phyloP scores from a whole-genome alignment of 2,329 filamentous ascomycete species.

The Phialemonium atrogriseum region DNA sequence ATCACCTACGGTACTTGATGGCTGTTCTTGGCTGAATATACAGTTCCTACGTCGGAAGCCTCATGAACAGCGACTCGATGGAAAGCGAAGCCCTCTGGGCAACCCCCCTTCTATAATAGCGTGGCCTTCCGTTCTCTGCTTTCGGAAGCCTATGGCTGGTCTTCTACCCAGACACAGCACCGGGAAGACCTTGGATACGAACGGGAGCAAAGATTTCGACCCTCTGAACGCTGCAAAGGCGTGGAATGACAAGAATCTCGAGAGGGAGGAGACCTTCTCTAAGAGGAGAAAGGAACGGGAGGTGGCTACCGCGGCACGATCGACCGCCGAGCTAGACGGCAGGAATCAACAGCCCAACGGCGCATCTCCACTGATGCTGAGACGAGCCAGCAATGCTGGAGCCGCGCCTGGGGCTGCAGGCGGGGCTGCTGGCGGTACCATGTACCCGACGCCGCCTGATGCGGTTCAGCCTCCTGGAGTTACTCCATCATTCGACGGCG shows the following conservation, averaged over 20 bases:
- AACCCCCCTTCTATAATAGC: slow-evolving; percentile 32
- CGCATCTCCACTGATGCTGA: slow-evolving; percentile 42
- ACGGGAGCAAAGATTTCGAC: slow-evolving; percentile 36
- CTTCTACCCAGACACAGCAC: slow-evolving; percentile 19
- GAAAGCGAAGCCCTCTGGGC: slow-evolving; percentile 28
- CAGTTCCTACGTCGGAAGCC: slow-evolving; percentile 36
- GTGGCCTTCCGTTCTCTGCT: slow-evolving; percentile 39
- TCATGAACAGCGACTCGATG: slow-evolving; percentile 32
- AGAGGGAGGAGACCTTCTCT: slow-evolving; percentile 37
- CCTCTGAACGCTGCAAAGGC: slow-evolving; percentile 36
- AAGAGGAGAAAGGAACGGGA: slow-evolving; percentile 42
- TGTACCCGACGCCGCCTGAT: slow-evolving; percentile 68
- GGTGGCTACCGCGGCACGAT: slow-evolving; percentile 30
- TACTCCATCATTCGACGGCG: slow-evolving; percentile 49
- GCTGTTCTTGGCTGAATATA: slow-evolving; percentile 42
- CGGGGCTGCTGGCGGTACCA: slow-evolving; percentile 39
- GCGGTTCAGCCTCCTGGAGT: slow-evolving; percentile 46
- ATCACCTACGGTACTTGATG: slow-evolving; percentile 31
- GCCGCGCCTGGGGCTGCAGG: slow-evolving; percentile 19
- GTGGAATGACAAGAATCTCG: slow-evolving; percentile 36
- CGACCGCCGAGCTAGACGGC: slow-evolving; percentile 31
- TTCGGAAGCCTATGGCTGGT: slow-evolving; percentile 21
- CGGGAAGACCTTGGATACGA: slow-evolving; percentile 28
- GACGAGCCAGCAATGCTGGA: slow-evolving; percentile 37
- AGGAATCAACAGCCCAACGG: slow-evolving; percentile 35